Evolutionary conservation across 345 rosid genomes (phyloP).

Genomic region (Eucalyptus regnans): DNA sequence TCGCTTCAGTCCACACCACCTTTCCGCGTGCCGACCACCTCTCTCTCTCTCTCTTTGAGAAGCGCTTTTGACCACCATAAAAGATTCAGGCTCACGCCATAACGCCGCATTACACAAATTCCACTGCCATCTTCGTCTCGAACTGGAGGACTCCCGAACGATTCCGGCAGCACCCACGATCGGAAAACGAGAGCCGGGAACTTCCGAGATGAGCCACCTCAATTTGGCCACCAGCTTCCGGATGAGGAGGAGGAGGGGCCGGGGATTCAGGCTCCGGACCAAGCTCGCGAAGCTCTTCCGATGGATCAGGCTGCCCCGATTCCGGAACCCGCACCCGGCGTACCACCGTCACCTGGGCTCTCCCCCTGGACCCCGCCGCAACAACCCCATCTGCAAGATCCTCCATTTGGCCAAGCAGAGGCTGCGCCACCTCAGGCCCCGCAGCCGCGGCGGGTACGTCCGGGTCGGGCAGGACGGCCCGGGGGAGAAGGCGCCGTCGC

Average conservation of each 20-base stretch:
- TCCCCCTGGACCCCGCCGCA: background rate
- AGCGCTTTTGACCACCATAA: background rate
- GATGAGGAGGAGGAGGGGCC: background rate
- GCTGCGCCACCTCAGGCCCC: background rate
- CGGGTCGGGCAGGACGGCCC: background rate
- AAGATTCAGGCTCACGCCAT: background rate
- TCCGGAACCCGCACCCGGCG: background rate
- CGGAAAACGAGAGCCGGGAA: background rate
- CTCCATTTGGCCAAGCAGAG: background rate
- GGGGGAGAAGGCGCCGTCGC: background rate
- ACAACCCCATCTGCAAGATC: background rate
- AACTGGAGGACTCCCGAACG: background rate
- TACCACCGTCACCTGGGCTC: background rate
- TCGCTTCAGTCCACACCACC: background rate
- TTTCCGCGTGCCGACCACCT: background rate
- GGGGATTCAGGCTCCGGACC: background rate
- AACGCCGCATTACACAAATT: background rate
- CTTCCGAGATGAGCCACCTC: background rate
- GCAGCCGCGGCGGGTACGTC: background rate
- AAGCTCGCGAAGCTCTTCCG: background rate
- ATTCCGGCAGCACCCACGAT: background rate
- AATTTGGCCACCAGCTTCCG: background rate
- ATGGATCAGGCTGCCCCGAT: background rate
- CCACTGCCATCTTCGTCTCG: background rate
- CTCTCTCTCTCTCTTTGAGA: background rate